These are phyloP conservation scores for Triticum urartu DNA, from an alignment of 176 grass and related monocot genomes.

Conservation along the genomic window DNA sequence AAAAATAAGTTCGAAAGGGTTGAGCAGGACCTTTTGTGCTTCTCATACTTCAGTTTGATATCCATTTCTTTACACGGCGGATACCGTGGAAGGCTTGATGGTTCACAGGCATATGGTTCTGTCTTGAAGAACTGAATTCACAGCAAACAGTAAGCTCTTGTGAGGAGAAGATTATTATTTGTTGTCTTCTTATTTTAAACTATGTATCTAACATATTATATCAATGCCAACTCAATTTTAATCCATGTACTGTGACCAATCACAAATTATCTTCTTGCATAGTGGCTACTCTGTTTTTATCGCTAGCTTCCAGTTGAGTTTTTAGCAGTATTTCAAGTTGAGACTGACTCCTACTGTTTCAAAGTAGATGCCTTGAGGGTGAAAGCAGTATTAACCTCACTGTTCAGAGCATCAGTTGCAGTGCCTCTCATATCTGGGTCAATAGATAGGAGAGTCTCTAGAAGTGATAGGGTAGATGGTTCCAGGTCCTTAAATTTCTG, in stretches of 20 bases:
- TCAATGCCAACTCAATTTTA: background rate
- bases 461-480: conserved; percentile 62
- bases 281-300: background rate
- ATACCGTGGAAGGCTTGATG: conserved; percentile 75
- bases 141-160: conserved; percentile 23
- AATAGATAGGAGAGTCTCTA: conserved; percentile 82
- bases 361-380: conserved; percentile 1
- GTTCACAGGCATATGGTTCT: conserved; percentile 86
- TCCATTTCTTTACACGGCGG: conserved; percentile 97
- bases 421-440: conserved; percentile 82
- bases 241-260: background rate
- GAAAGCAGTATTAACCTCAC: conserved; percentile 63
- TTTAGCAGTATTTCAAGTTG: background rate
- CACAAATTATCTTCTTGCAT: background rate
- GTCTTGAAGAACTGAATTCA: conserved; percentile 90
- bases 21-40: conserved; percentile 57
- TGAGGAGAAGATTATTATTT: conserved; percentile 4
- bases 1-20: conserved; percentile 17
- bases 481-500: conserved; percentile 72
- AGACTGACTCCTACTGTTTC: background rate
- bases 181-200: background rate
- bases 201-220: background rate
- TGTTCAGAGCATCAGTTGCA: conserved; percentile 84
- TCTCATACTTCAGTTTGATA: conserved; percentile 61
- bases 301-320: background rate